Evolutionary conservation across 2,329 filamentous ascomycete genomes (phyloP), one percentile per base, ranked within the genome.

Genomic region (Xylariaceae sp.): DNA sequence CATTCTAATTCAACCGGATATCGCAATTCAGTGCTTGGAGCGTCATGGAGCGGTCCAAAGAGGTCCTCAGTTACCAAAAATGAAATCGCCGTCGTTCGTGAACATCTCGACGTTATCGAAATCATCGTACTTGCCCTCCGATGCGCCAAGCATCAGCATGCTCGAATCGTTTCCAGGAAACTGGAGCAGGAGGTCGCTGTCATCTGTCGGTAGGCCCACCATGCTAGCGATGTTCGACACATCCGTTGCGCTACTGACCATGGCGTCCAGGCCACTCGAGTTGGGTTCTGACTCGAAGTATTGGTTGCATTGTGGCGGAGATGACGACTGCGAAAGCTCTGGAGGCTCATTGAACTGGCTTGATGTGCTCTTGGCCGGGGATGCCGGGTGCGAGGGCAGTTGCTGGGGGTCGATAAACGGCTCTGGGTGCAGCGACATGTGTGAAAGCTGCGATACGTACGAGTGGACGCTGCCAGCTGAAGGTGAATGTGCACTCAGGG

Each of bases 261-360:
- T 56, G n/a, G 53, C 43, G 32, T 57, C 50, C 24, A 49, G 44
- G 34, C 57, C 45, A 44, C 56, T 61, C 54, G 39, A 57, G 57
- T 42, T 59, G 49, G 32, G 3, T 59, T 52, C 19, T 54, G 59
- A 37, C 32, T 74, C 66, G 50, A 74, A 77, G 57, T 68, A 74
- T 34, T 63, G 67, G n/a, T 57, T 54, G 31, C 58, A 56, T 4
- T 69, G 63, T 19, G 73, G 73, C 3, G 78, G 77, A 18, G 78
- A 81, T 12, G 76, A 76, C 17, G 77, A 78, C 45, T 77, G 72
- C n/a, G 78, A 80, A 22, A 82, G 71, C 46, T 35, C 33, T 4
- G 78, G 78, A 4, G 77, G 76, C 3, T 78, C 78, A 59, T 74
- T 76, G 59, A 72, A 76, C 42, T 73, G 69, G 60, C 75, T 76